These are phyloP conservation scores for Chamaecrista fasciculata DNA, from an alignment of 306 rosid genomes.

Conservation along the genomic window DNA sequence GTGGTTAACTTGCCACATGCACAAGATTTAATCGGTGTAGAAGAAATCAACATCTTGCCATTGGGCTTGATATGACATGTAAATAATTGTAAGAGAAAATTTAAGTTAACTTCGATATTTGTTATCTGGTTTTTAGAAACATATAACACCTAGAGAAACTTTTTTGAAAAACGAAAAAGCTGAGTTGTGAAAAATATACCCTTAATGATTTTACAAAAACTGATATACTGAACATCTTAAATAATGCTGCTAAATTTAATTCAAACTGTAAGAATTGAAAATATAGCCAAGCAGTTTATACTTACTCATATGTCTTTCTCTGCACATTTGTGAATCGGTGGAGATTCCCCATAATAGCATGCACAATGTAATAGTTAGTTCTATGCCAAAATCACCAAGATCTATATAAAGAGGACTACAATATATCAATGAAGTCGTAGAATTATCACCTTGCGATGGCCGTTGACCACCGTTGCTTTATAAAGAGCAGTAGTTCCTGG, in stretches of 20 bases:
- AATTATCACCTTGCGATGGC: background rate
- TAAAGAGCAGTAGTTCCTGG: background rate
- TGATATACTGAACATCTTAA: background rate
- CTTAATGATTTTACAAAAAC: background rate
- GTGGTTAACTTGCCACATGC: background rate
- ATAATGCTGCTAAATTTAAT: background rate
- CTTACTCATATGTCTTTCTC: background rate
- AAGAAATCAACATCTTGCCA: background rate
- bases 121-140: background rate
- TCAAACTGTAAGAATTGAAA: background rate
- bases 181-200: too few relatives aligned
- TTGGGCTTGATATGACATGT: background rate
- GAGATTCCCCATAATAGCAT: background rate
- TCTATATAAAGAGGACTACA: background rate
- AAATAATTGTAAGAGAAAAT: background rate
- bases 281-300: background rate
- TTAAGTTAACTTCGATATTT: background rate
- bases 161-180: too few relatives aligned
- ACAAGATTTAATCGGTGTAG: too few relatives aligned
- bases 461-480: background rate
- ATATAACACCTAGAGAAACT: too few relatives aligned
- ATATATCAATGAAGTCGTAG: background rate
- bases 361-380: background rate
- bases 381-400: background rate
- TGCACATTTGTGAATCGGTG: background rate